Evolutionary conservation across 371 early-diverging fungal species (phyloP).

Genomic region (Chytridium lagenaria): DNA sequence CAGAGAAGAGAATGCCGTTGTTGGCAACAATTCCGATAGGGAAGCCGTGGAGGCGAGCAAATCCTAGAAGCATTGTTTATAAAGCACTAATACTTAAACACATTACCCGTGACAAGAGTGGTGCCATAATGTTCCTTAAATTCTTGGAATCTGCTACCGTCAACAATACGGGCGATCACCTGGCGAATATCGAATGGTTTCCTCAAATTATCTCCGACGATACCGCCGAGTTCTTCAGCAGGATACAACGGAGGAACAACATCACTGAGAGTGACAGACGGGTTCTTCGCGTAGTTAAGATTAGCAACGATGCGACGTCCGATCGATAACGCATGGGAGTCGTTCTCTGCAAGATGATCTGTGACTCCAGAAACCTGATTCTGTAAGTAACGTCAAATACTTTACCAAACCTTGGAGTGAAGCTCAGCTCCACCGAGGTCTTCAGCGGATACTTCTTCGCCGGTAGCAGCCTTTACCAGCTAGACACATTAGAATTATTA

Average conservation of each 20-base stretch:
- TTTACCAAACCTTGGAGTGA: constrained; percentile 73
- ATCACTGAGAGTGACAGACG: constrained; percentile 29
- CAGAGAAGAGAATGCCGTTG: constrained; percentile 96
- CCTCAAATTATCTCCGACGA: constrained; percentile 92
- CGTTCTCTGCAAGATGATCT: constrained; percentile 92
- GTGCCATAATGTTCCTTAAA: constrained; percentile 96
- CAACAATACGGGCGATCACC: constrained; percentile 95
- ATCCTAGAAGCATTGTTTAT: constrained; percentile 59
- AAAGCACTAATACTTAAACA: background rate
- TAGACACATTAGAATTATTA: background rate
- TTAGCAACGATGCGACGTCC: constrained; percentile 86
- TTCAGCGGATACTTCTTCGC: constrained; percentile 93
- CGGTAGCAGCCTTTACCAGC: constrained; percentile 94
- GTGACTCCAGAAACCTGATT: constrained; percentile 87
- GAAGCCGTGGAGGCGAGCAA: constrained; percentile 91
- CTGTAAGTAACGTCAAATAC: background rate
- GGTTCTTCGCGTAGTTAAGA: constrained; percentile 77
- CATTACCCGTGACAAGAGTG: constrained; percentile 84
- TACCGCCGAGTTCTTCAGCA: constrained; percentile 88
- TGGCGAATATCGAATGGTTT: constrained; percentile 89
- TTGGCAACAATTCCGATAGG: constrained; percentile 98
- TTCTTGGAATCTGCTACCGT: constrained; percentile 92
- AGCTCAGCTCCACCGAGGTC: constrained; percentile 97
- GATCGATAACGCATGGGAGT: constrained; percentile 89
- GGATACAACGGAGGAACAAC: constrained; percentile 87